phyloP scores from a whole-genome alignment of 1,284 basidiomycete species.

The Ceratobasidium papillatum region DNA sequence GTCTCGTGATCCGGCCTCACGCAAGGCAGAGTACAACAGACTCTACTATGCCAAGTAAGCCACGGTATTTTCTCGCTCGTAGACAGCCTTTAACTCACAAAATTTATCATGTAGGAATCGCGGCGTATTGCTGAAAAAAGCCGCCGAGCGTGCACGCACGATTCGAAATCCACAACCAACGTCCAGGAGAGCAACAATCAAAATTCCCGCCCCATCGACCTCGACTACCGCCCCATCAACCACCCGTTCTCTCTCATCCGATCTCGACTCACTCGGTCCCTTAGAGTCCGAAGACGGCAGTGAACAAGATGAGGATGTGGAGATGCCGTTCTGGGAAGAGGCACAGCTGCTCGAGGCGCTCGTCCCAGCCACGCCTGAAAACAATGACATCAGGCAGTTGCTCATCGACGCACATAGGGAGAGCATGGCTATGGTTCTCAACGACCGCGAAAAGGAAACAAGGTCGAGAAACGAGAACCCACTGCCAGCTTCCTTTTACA shows the following conservation, averaged over 20 bases:
- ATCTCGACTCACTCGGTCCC: background rate
- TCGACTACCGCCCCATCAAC: slow-evolving; percentile 33
- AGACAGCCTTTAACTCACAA: background rate
- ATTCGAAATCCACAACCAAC: slow-evolving; percentile 21
- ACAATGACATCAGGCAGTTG: slow-evolving; percentile 31
- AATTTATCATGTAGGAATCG: slow-evolving; percentile 18
- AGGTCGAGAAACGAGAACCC: slow-evolving; percentile 33
- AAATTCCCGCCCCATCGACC: slow-evolving; percentile 25
- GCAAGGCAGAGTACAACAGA: slow-evolving; percentile 38
- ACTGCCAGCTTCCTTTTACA: slow-evolving; percentile 32
- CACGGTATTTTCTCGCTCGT: background rate
- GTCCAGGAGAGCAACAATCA: slow-evolving; percentile 22
- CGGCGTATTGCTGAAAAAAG: slow-evolving; percentile 33
- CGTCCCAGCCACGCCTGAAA: slow-evolving; percentile 20
- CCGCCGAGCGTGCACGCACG: slow-evolving; percentile 36
- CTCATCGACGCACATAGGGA: slow-evolving; percentile 31
- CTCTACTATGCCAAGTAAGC: slow-evolving; percentile 36
- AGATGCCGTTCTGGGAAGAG: slow-evolving; percentile 33
- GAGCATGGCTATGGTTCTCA: slow-evolving; percentile 24
- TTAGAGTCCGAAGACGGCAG: background rate
- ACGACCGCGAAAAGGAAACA: slow-evolving; percentile 34
- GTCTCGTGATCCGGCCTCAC: slow-evolving; percentile 34
- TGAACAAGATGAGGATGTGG: slow-evolving; percentile 8
- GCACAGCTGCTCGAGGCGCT: slow-evolving; percentile 32
- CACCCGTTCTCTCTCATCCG: slow-evolving; percentile 20